phyloP scores from a whole-genome alignment of 2,329 filamentous ascomycete genomes.

The Colletotrichum melonis region DNA sequence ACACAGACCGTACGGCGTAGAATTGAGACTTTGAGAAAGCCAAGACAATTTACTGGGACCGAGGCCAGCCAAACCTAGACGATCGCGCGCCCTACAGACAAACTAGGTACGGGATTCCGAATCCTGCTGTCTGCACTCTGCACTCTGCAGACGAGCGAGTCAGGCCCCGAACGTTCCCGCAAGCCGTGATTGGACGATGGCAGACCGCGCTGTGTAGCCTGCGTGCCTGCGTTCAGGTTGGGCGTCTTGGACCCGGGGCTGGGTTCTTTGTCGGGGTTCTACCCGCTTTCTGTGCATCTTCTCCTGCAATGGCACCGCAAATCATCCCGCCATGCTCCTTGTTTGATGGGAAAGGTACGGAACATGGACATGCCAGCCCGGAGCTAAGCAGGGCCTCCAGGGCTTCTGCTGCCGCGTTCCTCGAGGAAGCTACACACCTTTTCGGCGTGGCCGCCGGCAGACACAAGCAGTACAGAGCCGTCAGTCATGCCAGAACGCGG shows the following conservation, averaged over 20 bases:
- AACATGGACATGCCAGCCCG: not conserved
- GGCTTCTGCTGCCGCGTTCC: not conserved
- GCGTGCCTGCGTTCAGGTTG: too few species aligned
- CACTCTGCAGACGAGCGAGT: slow-evolving; percentile 11
- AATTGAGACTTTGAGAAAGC: not conserved
- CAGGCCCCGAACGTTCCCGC: slow-evolving; percentile 14
- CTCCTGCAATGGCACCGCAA: slow-evolving; percentile 21
- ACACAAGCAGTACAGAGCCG: not conserved
- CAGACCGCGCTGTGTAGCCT: slow-evolving; percentile 5
- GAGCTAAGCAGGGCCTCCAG: not conserved
- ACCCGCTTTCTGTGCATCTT: slow-evolving; percentile 30
- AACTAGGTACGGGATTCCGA: not conserved
- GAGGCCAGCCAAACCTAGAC: not conserved
- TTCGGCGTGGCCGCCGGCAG: slow-evolving; percentile 24
- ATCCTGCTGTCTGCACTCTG: slow-evolving; percentile 1
- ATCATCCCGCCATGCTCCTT: slow-evolving; percentile 15
- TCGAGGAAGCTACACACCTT: slow-evolving; percentile 8
- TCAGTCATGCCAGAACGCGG: not conserved
- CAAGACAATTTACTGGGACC: not conserved
- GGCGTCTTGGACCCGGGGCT: slow-evolving; percentile 1
- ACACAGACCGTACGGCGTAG: too few species aligned
- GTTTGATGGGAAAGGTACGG: not conserved
- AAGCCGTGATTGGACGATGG: not conserved
- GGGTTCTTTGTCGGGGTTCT: slow-evolving; percentile 25
- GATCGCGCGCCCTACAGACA: not conserved